Evolutionary conservation across 768 basidiomycete species (phyloP), one percentile per base, ranked within the genome.

Genomic region (Tricholoma sp.): DNA sequence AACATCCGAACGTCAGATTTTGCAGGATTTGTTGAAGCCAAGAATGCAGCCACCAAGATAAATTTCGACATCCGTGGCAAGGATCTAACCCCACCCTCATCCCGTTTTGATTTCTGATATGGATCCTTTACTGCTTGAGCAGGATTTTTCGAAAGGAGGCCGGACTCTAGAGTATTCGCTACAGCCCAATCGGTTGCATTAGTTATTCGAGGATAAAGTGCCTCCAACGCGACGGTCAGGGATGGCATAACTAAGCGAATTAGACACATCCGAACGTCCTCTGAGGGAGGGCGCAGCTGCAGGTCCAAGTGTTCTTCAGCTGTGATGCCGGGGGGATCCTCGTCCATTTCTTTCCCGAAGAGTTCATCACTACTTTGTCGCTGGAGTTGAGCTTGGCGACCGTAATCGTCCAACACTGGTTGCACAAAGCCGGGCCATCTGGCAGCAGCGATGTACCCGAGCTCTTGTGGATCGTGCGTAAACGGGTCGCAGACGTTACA

Each of bases 1-100:
- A 97, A 92, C 82, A 96, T 86, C 35, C 89, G 76, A 60, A 91
- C 34, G 69, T 95, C 94, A 8, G 84, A 85, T 64, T 84, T 87
- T 0, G 85, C 70, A 2, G 94, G 93, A 64, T 96, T 97, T 41
- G 86, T 88, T 41, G 91, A 91, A 5, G 92, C 91, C 39, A 94
- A 71, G 65, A 86, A 96, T 86, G 77, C 70, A 16, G 90, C 88
- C 3, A 94, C 69, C 4, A 94, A 72, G 21, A 94, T 76, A 63
- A 84, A 93, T 64, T 88, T 88, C 19, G 84, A 83, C 77, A 89
- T 82, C 4, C 81, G 79, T 1, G 87, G 85, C 34, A 88, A 73
- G 18, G 74, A 69, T 4, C 67, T 67, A 14, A 75, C 65, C 24
- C 63, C 66, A 45, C 64, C 54, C 41, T 56, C 52, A 14, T 57